Percentiles rank a stretch among this genome's conserved stretches.
Conservation (phyloP, 371 early-diverging fungal species). For the Mortierella sp. region DNA sequence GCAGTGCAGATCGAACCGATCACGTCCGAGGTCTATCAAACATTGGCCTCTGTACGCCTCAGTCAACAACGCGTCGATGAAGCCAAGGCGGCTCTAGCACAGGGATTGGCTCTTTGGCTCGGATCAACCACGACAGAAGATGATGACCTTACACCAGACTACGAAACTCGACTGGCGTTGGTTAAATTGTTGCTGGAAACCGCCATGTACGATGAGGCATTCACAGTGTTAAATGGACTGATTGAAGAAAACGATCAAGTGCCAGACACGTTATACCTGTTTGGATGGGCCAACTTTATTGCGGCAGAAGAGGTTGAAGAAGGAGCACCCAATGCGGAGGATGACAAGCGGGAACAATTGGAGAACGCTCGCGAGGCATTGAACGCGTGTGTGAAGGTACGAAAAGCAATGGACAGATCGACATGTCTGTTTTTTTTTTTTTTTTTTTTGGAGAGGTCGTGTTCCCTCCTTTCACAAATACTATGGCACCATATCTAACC, state of each 20-base stretch:
- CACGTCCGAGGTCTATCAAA: slow-evolving; percentile 88
- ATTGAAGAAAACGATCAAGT: slow-evolving; percentile 92
- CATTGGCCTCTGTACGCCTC: slow-evolving; percentile 90
- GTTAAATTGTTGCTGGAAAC: slow-evolving; percentile 87
- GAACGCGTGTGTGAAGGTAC: slow-evolving; percentile 76
- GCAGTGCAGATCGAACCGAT: slow-evolving; percentile 77
- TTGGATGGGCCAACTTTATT: slow-evolving; percentile 90
- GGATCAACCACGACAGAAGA: slow-evolving; percentile 60
- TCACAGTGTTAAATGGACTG: slow-evolving; percentile 79
- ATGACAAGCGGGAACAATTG: slow-evolving; percentile 65
- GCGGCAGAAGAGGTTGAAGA: slow-evolving; percentile 70
- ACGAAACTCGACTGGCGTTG: slow-evolving; percentile 79
- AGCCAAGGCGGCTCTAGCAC: slow-evolving; percentile 75
- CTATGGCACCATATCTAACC: too few relatives aligned
- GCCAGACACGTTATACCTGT: slow-evolving; percentile 93
- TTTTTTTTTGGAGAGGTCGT: too few relatives aligned
- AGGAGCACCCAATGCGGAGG: slow-evolving; percentile 56
- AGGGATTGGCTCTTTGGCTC: slow-evolving; percentile 82
- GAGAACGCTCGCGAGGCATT: slow-evolving; percentile 84
- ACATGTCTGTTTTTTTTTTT: slow-evolving; percentile 10
- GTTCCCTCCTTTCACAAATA: too few relatives aligned
- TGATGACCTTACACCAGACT: slow-evolving; percentile 77
- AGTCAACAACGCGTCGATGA: slow-evolving; percentile 87
- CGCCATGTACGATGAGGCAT: slow-evolving; percentile 79
- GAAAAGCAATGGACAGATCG: neutral